Evolutionary conservation across 257 asterid genomes (phyloP), one percentile per base, ranked within the genome.

Genomic region (Solanum tarapatanum): DNA sequence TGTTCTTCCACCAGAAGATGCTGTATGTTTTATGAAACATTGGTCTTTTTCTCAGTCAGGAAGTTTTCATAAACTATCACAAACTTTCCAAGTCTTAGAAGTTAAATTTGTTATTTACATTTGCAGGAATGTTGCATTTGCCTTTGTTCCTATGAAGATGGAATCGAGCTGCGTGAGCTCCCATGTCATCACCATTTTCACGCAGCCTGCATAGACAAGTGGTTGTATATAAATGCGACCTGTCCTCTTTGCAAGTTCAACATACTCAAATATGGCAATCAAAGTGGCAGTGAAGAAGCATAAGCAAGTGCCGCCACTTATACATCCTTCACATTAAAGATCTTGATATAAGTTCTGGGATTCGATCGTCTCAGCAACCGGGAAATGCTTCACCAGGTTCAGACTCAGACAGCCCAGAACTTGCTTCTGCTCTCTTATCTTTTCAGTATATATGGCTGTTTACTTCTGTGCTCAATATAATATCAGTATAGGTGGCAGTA

Each of bases 121-220:
- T 51, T 87, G 89, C 90, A 97, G 99, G 99, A 97, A 93, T 97
- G 99, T 68, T 97, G 99, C 91, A 94, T 97, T 70, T 97, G 99
- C 94, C 94, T 97, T 23, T 91, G 98, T 84, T 69, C 95, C 26
- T 97, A 97, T 9, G 98, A 97, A 4, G 99, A 97, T 89, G 99
- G 99, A 85, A 87, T 92, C 35, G 99, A 97, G 87, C 91, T 97
- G 73, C 99, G 98, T 19, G 98, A 97, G 88, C 98, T 97, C 87
- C 99, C 99, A 45, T 97, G 99, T 85, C 97, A 91, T 37, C 99
- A 97, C 92, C 98, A 97, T 90, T 97, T 97, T 60, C 99, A 97
- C 86, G 75, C 94, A 3, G 91, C 93, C 58, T 97, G 99, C 94
- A 93, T 97, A 79, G 99, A 97, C 92, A 97, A 96, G 91, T 97